phyloP scores from a whole-genome alignment of 169 alveolate genomes.

The Fabrea salina region DNA sequence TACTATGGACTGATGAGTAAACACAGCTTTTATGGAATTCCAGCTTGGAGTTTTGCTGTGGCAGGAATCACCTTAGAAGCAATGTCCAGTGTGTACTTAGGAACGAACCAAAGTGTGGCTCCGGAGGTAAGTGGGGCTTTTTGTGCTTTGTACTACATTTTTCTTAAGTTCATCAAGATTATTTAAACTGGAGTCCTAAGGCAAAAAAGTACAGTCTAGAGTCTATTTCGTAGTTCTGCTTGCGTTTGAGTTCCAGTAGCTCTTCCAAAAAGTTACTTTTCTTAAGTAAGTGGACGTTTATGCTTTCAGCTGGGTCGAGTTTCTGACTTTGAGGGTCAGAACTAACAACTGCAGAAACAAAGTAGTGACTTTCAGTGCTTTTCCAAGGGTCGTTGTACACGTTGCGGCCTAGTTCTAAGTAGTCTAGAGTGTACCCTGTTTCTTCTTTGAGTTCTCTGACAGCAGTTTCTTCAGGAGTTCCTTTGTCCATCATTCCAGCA shows the following conservation, averaged over 20 bases:
- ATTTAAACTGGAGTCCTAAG: neutral
- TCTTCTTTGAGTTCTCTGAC: constrained; percentile 22
- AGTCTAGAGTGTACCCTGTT: constrained; percentile 23
- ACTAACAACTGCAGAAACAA: neutral
- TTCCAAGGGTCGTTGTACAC: constrained; percentile 30
- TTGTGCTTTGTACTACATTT: too few species aligned
- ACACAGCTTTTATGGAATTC: too few species aligned
- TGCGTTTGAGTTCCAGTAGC: neutral
- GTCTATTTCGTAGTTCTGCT: neutral
- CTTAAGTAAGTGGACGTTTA: neutral
- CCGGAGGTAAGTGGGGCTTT: too few species aligned
- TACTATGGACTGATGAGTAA: too few species aligned
- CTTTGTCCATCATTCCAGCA: constrained; percentile 15
- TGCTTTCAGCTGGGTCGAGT: neutral
- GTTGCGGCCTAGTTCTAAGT: neutral
- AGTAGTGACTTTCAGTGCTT: constrained; percentile 8
- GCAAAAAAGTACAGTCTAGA: neutral
- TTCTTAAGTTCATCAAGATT: too few species aligned
- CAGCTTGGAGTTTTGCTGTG: too few species aligned
- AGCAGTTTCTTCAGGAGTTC: neutral
- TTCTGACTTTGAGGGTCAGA: neutral
- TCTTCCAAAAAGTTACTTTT: neutral
- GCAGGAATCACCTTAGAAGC: too few species aligned
- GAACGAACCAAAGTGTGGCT: too few species aligned
- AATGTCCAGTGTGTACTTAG: too few species aligned